Conservation (phyloP, 2,329 filamentous ascomycete genomes). For the Colletotrichum sp. region DNA sequence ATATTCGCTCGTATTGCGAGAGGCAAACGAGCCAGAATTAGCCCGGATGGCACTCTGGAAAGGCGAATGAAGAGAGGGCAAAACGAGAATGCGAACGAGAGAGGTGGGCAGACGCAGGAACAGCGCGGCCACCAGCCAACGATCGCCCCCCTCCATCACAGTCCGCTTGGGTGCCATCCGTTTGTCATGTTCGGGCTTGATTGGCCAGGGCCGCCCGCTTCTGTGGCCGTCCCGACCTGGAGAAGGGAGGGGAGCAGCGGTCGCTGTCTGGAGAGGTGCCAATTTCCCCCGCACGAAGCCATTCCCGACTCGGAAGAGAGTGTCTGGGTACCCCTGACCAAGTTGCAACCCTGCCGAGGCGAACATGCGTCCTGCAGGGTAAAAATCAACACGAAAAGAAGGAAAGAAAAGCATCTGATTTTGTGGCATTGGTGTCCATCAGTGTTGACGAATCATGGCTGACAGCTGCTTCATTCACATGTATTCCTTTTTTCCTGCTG, state of each 20-base stretch:
- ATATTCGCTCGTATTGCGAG: background rate
- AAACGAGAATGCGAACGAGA: background rate
- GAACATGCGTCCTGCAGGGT: background rate
- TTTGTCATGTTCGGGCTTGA: conserved; percentile 6
- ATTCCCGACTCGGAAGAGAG: background rate
- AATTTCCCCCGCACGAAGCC: conserved; percentile 18
- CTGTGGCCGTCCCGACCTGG: background rate
- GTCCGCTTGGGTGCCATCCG: background rate
- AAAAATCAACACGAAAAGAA: background rate
- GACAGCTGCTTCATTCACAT: background rate
- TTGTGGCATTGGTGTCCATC: background rate
- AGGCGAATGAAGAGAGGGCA: background rate
- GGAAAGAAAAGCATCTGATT: conserved; percentile 7
- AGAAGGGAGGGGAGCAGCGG: background rate
- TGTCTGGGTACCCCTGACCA: background rate
- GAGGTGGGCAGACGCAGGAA: conserved; percentile 15
- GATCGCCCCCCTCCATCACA: background rate
- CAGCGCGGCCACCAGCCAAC: background rate
- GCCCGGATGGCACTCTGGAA: background rate
- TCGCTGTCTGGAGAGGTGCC: background rate
- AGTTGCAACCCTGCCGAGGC: background rate
- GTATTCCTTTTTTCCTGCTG: background rate
- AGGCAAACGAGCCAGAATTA: background rate
- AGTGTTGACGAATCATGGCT: background rate
- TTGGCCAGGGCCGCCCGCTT: background rate